These are phyloP conservation scores for Polyporus tsugae DNA, from an alignment of 1,284 basidiomycete genomes.

Conservation along the genomic window DNA sequence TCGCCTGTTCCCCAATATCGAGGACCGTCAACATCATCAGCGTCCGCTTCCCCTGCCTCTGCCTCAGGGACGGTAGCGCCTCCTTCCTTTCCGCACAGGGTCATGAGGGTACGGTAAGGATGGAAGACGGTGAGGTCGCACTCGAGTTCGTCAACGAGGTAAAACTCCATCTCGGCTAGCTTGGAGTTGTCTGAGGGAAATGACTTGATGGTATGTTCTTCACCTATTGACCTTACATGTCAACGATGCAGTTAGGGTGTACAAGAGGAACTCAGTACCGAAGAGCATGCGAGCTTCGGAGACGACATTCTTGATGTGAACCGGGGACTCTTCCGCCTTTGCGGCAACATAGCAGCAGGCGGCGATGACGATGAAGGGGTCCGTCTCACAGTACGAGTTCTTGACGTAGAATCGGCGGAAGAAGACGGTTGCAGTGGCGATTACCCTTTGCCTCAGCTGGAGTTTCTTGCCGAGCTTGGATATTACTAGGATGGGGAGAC, in stretches of 20 bases:
- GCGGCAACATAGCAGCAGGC: slow-evolving; percentile 96
- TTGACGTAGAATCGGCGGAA: slow-evolving; percentile 96
- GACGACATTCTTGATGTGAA: slow-evolving; percentile 95
- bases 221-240: slow-evolving; percentile 41
- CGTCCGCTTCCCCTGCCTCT: slow-evolving; percentile 71
- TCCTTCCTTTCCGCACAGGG: slow-evolving; percentile 72
- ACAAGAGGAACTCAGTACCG: slow-evolving; percentile 61
- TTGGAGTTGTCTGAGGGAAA: slow-evolving; percentile 91
- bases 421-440: slow-evolving; percentile 93
- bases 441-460: slow-evolving; percentile 85
- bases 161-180: slow-evolving; percentile 99
- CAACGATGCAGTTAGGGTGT: background rate
- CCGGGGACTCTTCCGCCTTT: slow-evolving; percentile 95
- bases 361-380: slow-evolving; percentile 91
- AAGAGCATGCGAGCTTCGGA: slow-evolving; percentile 84
- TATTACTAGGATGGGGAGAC: slow-evolving; percentile 63
- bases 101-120: slow-evolving; percentile 88
- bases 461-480: slow-evolving; percentile 89
- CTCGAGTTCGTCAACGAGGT: slow-evolving; percentile 95
- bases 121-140: slow-evolving; percentile 95
- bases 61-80: slow-evolving; percentile 49
- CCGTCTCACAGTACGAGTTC: slow-evolving; percentile 93
- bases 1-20: slow-evolving; percentile 82
- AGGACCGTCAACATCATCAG: slow-evolving; percentile 65
- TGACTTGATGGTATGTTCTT: slow-evolving; percentile 74